Evolutionary conservation across 306 rosid genomes (phyloP).

Genomic region (Senna tora): DNA sequence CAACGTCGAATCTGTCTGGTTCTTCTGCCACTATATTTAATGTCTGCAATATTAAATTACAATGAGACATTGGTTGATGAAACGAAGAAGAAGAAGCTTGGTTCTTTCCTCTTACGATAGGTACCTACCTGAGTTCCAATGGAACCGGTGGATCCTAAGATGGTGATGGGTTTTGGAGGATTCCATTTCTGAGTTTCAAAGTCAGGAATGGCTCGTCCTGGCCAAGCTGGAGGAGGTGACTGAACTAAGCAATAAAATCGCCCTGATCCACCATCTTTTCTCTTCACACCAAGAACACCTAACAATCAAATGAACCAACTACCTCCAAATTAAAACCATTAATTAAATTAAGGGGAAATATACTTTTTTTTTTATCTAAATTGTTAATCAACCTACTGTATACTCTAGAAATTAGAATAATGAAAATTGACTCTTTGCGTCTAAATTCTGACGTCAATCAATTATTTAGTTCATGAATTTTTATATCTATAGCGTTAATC

Average conservation of each 20-base stretch:
- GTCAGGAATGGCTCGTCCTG: slow-evolving; percentile 64
- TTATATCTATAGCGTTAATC: too few relatives aligned
- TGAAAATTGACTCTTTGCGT: too few relatives aligned
- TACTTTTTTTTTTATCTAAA: too few relatives aligned
- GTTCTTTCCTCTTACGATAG: too few relatives aligned
- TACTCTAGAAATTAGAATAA: too few relatives aligned
- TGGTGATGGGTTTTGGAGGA: slow-evolving; percentile 64
- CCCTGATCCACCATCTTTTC: slow-evolving; percentile 48
- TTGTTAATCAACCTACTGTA: too few relatives aligned
- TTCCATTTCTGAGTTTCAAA: slow-evolving; percentile 46
- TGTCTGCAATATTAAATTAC: slow-evolving; percentile 57
- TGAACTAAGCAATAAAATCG: slow-evolving; percentile 53
- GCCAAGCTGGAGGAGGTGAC: slow-evolving; percentile 71
- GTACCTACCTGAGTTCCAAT: slow-evolving; percentile 86
- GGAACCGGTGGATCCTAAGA: slow-evolving; percentile 73
- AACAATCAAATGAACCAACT: not conserved
- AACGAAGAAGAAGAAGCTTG: too few relatives aligned
- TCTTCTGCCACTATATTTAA: slow-evolving; percentile 86
- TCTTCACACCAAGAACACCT: slow-evolving; percentile 50
- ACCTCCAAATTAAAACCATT: too few relatives aligned
- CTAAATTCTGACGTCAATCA: too few relatives aligned
- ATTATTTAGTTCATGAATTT: too few relatives aligned
- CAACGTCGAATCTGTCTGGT: slow-evolving; percentile 76
- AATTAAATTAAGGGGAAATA: too few relatives aligned
- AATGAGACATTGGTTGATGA: too few relatives aligned